These are phyloP conservation scores for Mallotus nudiflorus DNA, from an alignment of 345 rosid genomes.

Conservation along the genomic window DNA sequence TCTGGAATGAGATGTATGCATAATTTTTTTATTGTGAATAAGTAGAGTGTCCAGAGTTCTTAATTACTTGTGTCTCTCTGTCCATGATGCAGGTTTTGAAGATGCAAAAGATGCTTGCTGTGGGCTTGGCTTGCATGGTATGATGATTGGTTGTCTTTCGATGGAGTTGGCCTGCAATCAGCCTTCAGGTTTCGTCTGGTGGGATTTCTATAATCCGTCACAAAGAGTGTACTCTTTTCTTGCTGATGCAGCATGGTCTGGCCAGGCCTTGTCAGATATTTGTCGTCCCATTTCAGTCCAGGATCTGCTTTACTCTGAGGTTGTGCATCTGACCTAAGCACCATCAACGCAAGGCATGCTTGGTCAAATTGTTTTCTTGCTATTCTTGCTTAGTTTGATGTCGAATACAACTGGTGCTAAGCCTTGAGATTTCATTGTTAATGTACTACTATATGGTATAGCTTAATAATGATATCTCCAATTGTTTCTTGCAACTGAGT, in stretches of 20 bases:
- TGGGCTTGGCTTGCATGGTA: conserved; percentile 48
- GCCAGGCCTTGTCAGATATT: conserved; percentile 35
- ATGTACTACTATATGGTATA: neutral
- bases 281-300: conserved; percentile 47
- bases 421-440: neutral
- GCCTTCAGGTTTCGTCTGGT: conserved; percentile 53
- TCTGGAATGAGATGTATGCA: neutral
- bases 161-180: conserved; percentile 51
- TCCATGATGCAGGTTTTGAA: conserved; percentile 43
- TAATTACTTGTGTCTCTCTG: conserved; percentile 8
- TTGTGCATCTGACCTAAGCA: conserved; percentile 7
- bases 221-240: conserved; percentile 46
- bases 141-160: conserved; percentile 52
- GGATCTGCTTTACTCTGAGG: conserved; percentile 28
- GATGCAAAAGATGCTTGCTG: conserved; percentile 53
- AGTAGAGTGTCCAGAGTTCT: neutral
- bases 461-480: neutral
- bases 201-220: conserved; percentile 74
- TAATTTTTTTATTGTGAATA: neutral
- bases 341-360: neutral
- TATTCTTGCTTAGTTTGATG: neutral
- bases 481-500: neutral
- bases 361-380: neutral
- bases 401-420: neutral
- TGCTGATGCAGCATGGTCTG: conserved; percentile 60